A percentile compares a stretch with the other conserved stretches of the same genome.
Evolutionary conservation across 176 grass and related monocot genomes (phyloP).

Genomic region (Puccinellia tenuiflora): DNA sequence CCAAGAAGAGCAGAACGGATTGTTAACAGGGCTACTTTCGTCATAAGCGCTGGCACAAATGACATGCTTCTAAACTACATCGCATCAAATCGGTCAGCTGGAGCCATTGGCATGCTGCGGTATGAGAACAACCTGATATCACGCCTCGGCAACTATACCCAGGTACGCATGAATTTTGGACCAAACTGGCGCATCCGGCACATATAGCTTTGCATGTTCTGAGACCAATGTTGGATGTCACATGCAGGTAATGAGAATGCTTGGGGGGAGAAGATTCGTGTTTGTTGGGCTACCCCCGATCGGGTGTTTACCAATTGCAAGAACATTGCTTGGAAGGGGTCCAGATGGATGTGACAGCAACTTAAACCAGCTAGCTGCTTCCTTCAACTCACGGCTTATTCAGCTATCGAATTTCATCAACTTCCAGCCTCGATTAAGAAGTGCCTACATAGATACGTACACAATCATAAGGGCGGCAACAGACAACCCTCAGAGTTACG

Average conservation of each 20-base stretch:
- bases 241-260: slow-evolving; percentile 46
- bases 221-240: background rate
- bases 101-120: background rate
- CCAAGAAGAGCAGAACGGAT: slow-evolving; percentile 40
- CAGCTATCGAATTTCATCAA: slow-evolving; percentile 24
- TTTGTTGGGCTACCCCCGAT: slow-evolving; percentile 52
- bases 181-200: background rate
- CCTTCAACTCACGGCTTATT: slow-evolving; percentile 58
- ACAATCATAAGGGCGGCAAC: slow-evolving; percentile 36
- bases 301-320: slow-evolving; percentile 51
- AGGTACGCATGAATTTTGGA: slow-evolving; percentile 14
- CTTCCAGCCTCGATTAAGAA: slow-evolving; percentile 15
- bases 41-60: slow-evolving; percentile 57
- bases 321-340: slow-evolving; percentile 39
- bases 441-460: slow-evolving; percentile 51
- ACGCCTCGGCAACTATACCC: slow-evolving; percentile 41
- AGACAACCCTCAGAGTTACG: slow-evolving; percentile 35
- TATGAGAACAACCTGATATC: slow-evolving; percentile 55
- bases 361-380: slow-evolving; percentile 43
- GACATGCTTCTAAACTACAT: slow-evolving; percentile 41
- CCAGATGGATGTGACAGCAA: slow-evolving; percentile 39
- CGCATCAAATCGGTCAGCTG: slow-evolving; percentile 28
- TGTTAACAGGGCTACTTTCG: slow-evolving; percentile 48
- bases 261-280: slow-evolving; percentile 56
- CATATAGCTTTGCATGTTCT: background rate